Conservation (phyloP, 108 stramenopile species). For the Nitzschia sp. region DNA sequence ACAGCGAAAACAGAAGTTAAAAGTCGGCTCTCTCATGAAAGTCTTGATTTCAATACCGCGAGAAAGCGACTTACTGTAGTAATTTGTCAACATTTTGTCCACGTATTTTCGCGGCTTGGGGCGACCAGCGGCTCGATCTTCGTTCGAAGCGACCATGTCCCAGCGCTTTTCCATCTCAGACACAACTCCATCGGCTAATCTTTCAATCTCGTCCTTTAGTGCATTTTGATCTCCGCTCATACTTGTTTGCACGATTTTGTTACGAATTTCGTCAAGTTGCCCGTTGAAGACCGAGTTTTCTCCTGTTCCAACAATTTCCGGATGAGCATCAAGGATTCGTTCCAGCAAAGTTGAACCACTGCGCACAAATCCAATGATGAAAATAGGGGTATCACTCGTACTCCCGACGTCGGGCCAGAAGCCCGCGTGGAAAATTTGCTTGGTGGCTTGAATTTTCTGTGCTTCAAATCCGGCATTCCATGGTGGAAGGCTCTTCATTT, state of each 20-base stretch:
- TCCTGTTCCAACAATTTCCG: conserved; percentile 80
- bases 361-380: conserved; percentile 87
- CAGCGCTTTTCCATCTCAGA: conserved; percentile 63
- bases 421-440: conserved; percentile 56
- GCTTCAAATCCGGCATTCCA: conserved; percentile 54
- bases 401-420: conserved; percentile 80
- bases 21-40: too few species aligned
- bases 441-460: conserved; percentile 54
- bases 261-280: conserved; percentile 60
- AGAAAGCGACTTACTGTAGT: conserved; percentile 31
- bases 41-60: too few species aligned
- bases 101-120: conserved; percentile 55
- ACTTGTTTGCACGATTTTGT: conserved; percentile 67
- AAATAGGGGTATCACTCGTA: conserved; percentile 61
- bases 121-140: conserved; percentile 10
- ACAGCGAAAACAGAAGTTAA: not conserved
- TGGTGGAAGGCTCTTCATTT: conserved; percentile 59
- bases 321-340: conserved; percentile 83
- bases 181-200: conserved; percentile 67
- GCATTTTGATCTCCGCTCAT: conserved; percentile 34
- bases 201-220: conserved; percentile 43
- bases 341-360: conserved; percentile 88
- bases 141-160: conserved; percentile 49
- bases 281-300: conserved; percentile 92
- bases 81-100: conserved; percentile 91